Percentiles rank a stretch among this genome's conserved stretches.
Evolutionary conservation across 78 protist genomes (phyloP).

Genomic region (Dictyostelium intermedium): DNA sequence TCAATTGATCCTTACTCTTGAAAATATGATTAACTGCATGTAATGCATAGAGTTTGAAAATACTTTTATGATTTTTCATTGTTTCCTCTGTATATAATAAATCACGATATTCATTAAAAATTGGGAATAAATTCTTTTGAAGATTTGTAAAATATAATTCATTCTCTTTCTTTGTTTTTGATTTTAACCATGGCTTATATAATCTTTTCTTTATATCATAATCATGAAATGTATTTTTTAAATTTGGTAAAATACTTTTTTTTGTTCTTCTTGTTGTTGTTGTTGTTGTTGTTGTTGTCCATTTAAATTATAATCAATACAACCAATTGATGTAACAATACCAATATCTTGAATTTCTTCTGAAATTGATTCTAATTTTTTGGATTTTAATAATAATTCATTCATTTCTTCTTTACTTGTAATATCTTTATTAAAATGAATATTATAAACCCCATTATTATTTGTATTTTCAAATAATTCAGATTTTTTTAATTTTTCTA

Average conservation of each 20-base stretch:
- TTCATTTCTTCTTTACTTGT: not conserved
- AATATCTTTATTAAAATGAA: slow-evolving; percentile 57
- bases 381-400: not conserved
- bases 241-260: slow-evolving; percentile 8
- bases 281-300: not conserved
- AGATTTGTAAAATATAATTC: slow-evolving; percentile 47
- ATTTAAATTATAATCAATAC: slow-evolving; percentile 19
- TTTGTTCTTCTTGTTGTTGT: not conserved
- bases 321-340: slow-evolving; percentile 10
- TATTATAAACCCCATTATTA: not conserved
- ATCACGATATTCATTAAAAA: slow-evolving; percentile 68
- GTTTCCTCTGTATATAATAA: slow-evolving; percentile 39
- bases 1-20: slow-evolving; percentile 50
- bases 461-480: not conserved
- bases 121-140: slow-evolving; percentile 49
- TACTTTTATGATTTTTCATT: slow-evolving; percentile 48
- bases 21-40: slow-evolving; percentile 76
- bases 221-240: slow-evolving; percentile 38
- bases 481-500: not conserved
- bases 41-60: slow-evolving; percentile 47
- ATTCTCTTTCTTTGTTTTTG: slow-evolving; percentile 55
- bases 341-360: slow-evolving; percentile 50
- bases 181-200: slow-evolving; percentile 65
- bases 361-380: slow-evolving; percentile 11
- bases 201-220: slow-evolving; percentile 50